Conservation (phyloP, 2,329 filamentous ascomycete species). For the Mycosphaerelloides madeirae region DNA sequence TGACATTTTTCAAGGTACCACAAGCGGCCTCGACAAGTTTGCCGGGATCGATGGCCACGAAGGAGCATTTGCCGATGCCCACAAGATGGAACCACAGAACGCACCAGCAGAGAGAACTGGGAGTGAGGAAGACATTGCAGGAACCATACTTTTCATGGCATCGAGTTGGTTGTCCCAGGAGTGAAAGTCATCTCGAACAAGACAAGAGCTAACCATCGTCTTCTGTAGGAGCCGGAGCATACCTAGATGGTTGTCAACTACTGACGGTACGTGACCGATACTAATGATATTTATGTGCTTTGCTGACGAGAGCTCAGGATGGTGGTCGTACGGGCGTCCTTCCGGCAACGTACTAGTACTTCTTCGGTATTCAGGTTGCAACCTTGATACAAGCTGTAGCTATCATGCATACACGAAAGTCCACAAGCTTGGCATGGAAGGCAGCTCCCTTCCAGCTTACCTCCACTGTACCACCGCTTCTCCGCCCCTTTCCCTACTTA, state of each 20-base stretch:
- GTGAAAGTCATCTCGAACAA: too few species aligned
- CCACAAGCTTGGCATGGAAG: too few species aligned
- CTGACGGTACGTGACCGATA: slow-evolving; percentile 40
- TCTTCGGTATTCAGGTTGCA: too few species aligned
- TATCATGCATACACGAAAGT: too few species aligned
- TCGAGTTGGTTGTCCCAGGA: too few species aligned
- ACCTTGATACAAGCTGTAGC: too few species aligned
- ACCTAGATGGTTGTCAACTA: slow-evolving; percentile 60
- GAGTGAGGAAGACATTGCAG: slow-evolving; percentile 59
- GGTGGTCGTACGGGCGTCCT: slow-evolving; percentile 30
- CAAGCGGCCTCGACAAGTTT: slow-evolving; percentile 20
- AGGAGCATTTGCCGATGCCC: slow-evolving; percentile 45
- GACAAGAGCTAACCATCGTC: too few species aligned
- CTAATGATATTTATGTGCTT: neutral
- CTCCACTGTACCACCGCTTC: too few species aligned
- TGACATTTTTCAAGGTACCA: too few species aligned
- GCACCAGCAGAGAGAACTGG: slow-evolving; percentile 59
- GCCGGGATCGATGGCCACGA: slow-evolving; percentile 19
- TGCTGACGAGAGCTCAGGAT: slow-evolving; percentile 1
- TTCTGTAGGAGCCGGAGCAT: slow-evolving; percentile 51
- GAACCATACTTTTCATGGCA: slow-evolving; percentile 59
- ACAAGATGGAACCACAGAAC: slow-evolving; percentile 41
- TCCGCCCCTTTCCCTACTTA: too few species aligned
- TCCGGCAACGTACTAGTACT: slow-evolving; percentile 49
- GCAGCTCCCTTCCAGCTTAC: too few species aligned